Evolutionary conservation across 306 rosid species (phyloP).

Genomic region (Urtica urens): DNA sequence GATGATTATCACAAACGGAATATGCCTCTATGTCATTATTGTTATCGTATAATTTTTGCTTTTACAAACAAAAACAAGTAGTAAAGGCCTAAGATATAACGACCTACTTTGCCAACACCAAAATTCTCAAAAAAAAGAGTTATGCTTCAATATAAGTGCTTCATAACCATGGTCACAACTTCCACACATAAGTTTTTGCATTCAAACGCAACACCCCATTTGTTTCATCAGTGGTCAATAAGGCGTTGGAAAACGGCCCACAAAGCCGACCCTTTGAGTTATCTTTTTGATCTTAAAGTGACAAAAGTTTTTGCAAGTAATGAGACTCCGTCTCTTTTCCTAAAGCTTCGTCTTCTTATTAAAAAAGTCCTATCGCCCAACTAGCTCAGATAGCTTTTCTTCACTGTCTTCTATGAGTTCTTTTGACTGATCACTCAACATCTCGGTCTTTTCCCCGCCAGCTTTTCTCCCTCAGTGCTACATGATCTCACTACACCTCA

Average conservation of each 20-base stretch:
- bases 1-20: background rate
- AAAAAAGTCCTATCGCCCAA: conserved; percentile 15
- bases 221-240: conserved; percentile 3
- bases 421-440: conserved; percentile 76
- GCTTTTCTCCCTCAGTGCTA: conserved; percentile 4
- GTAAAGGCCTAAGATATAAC: conserved; percentile 26
- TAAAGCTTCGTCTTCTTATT: conserved; percentile 38
- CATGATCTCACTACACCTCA: conserved; percentile 13
- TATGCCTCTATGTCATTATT: background rate
- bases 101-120: conserved; percentile 34
- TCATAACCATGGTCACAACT: conserved; percentile 17
- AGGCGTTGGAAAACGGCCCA: conserved; percentile 35
- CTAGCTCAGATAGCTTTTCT: conserved; percentile 42
- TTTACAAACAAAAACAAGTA: background rate
- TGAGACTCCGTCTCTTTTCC: conserved; percentile 43
- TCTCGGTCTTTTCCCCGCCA: conserved; percentile 30
- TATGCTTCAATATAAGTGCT: conserved; percentile 18
- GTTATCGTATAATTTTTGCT: too few relatives aligned
- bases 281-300: conserved; percentile 71
- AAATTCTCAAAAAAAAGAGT: conserved; percentile 29
- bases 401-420: conserved; percentile 52
- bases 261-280: conserved; percentile 33
- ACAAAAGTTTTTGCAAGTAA: conserved; percentile 44
- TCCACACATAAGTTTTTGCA: conserved; percentile 19
- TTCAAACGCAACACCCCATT: conserved; percentile 26